A percentile compares a stretch with the other conserved stretches of the same genome.
These are phyloP conservation scores for Nicotiana noctiflora DNA, from an alignment of 257 asterid genomes.

Conservation along the genomic window DNA sequence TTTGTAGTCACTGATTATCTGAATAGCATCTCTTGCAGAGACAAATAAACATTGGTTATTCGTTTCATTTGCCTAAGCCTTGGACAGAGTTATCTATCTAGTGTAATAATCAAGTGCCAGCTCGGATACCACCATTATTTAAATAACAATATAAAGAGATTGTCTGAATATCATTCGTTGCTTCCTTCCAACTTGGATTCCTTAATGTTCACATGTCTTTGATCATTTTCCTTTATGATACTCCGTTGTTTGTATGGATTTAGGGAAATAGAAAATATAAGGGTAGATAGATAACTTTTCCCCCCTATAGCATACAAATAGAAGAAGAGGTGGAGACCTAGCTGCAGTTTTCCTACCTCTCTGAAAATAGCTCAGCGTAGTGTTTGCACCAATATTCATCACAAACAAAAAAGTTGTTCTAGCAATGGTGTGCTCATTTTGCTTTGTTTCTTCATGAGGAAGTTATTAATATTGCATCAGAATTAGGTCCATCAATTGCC, in stretches of 20 bases:
- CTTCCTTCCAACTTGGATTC: neutral
- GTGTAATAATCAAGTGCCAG: neutral
- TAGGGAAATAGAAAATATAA: neutral
- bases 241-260: neutral
- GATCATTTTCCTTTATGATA: neutral
- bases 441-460: neutral
- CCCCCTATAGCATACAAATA: neutral
- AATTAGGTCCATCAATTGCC: neutral
- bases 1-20: neutral
- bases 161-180: neutral
- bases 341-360: neutral
- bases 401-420: neutral
- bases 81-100: neutral
- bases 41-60: neutral
- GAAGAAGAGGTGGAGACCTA: neutral
- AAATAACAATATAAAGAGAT: neutral
- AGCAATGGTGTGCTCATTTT: neutral
- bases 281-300: neutral
- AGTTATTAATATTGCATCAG: neutral
- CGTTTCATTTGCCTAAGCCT: neutral
- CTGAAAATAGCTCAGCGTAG: neutral
- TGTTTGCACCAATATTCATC: neutral
- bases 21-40: neutral
- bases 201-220: neutral
- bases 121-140: neutral